Base-by-base conservation (phyloP, 2,329 filamentous ascomycete genomes). In the Dryadomyces quercus-mongolicae region DNA sequence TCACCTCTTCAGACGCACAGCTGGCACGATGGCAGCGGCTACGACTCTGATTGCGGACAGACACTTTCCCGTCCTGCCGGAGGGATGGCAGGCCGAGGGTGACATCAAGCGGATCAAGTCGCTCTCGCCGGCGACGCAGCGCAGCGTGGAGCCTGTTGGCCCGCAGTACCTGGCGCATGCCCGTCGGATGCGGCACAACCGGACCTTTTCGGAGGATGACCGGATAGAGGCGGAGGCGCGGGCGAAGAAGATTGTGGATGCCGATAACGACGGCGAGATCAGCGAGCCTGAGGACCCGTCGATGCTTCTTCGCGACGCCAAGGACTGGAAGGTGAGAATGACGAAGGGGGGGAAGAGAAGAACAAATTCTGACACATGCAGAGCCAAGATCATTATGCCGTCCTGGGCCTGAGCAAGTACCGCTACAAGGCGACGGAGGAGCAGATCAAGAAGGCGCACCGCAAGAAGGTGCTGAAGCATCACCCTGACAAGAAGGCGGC, bases 311-410 rank as follows among this genome's bases (percentile, higher is more conserved):
- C 82, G 90, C 54, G 90, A 97, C 68, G 91, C 93, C 66, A 98
- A 98, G 77, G 93, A 98, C 77, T 98, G 93, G 93, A 98, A 98
- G 86, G 89, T 92, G 8, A n/a, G n/a, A 10, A n/a, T n/a, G n/a
- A n/a, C n/a, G 6, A 40, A 34, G 10, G 13, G 16, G 22, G 22
- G 10, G 34, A 50, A 50, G 21, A 55, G 21, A 21, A 13, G 5
- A 44, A 2, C 10, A 5, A 40, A 25, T 46, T 16, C 52, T 54
- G 49, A 57, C 50, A 44, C n/a, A 6, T 20, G 15, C 60, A 94
- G 88, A 78, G 77, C 61, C 93, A 98, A 83, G 93, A 98, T 67
- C 93, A 98, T 75, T 98, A 98, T 73, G 90, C 93, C 64, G 87
- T 98, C 54, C 85, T 98, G 56, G 93, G 93, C 60, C 76, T 98